Base-by-base conservation (phyloP, 371 early-diverging fungal genomes). In the Funneliformis caledonium region DNA sequence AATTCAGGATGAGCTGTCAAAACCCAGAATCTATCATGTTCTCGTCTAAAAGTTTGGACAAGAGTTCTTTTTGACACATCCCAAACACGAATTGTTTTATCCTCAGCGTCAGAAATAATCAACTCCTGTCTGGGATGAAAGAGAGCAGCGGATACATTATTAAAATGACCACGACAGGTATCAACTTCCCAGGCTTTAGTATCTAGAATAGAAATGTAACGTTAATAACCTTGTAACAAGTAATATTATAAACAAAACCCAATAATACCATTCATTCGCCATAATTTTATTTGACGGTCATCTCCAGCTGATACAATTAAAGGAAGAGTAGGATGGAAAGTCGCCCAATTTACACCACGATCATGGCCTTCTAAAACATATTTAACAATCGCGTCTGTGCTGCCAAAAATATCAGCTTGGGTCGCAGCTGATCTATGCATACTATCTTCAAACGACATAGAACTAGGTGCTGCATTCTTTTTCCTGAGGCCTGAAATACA, bases 361-460 rank as follows among this genome's bases (percentile, higher is more conserved):
- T 98, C 97, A 83, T 99, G 99, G 12, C 98, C 99, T 84, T 99
- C 99, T 26, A 99, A 88, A 19, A 99, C 98, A 87, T 95, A 99
- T 85, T 98, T 99, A 72, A 98, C 97, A 82, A 96, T 91, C 1
- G 97, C 97, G 83, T 99, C 98, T 0, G 97, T 95, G 67, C 92
- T 93, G 33, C 97, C 97, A 89, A 98, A 97, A 70, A 98, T 89
- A 87, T 98, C 98, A 37, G 93, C 89, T 81, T 95, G 93, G 42
- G 88, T 84, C 7, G 88, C 86, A 19, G 89, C 87, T 33, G 88
- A 86, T 33, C 88, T 86, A 47, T 87, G 82, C 68, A 88, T 86
- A n/a, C 87, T 85, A 82, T 91, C 91, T 69, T 91, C 91, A 82
- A 88, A 88, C 2, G 89, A 82, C 83, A 90, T 89, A 26, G 90